Evolutionary conservation across 2,329 filamentous ascomycete genomes (phyloP).

Genomic region (Trichoderma afroharzianum): DNA sequence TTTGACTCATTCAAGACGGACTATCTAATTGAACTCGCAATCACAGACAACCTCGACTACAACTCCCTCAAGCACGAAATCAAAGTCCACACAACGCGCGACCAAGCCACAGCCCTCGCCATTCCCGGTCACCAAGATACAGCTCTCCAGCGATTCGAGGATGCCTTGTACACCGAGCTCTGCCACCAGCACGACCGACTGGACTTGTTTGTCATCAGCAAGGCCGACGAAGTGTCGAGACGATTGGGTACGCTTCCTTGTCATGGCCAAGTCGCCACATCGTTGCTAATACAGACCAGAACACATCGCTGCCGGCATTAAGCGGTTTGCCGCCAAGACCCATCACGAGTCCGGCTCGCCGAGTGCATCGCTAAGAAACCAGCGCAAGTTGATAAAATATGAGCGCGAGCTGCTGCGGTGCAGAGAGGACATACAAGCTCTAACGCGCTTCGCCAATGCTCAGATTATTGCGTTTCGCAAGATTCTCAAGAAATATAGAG

Average conservation of each 20-base stretch:
- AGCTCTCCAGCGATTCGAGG: conserved; percentile 61
- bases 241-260: conserved; percentile 52
- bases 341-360: conserved; percentile 29
- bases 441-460: conserved; percentile 69
- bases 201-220: conserved; percentile 74
- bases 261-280: not conserved
- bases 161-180: conserved; percentile 68
- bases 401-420: conserved; percentile 53
- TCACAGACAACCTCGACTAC: conserved; percentile 79
- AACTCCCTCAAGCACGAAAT: conserved; percentile 82
- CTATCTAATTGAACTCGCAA: not conserved
- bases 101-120: conserved; percentile 65
- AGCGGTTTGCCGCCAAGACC: conserved; percentile 45
- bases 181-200: conserved; percentile 72
- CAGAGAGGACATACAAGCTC: conserved; percentile 66
- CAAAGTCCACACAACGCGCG: conserved; percentile 71
- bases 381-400: conserved; percentile 51
- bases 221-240: conserved; percentile 71
- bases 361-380: conserved; percentile 42
- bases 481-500: conserved; percentile 79
- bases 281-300: conserved; percentile 33
- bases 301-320: conserved; percentile 46
- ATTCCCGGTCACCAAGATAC: conserved; percentile 69
- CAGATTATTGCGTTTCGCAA: conserved; percentile 77
- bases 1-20: not conserved